phyloP scores from a whole-genome alignment of 352 stramenopile genomes.

The Globisporangium uncinulatum region DNA sequence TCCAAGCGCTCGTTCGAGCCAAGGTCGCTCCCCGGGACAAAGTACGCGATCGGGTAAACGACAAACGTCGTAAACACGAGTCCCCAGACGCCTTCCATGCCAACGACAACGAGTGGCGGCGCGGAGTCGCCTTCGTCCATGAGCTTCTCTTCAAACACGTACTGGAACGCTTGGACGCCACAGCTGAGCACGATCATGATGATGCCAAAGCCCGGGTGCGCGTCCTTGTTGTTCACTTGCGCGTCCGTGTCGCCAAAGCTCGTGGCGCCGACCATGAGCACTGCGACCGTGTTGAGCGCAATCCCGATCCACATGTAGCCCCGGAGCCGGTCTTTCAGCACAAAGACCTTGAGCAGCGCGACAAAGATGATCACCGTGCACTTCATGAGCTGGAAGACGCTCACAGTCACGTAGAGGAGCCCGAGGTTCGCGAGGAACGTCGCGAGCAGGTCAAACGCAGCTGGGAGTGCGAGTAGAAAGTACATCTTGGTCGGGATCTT shows the following conservation, averaged over 20 bases:
- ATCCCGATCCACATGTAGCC: constrained; percentile 97
- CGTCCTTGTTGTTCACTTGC: constrained; percentile 53
- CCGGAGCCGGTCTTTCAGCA: constrained; percentile 86
- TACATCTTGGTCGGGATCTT: constrained; percentile 91
- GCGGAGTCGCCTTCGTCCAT: constrained; percentile 93
- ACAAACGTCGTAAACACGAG: constrained; percentile 90
- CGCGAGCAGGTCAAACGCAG: constrained; percentile 91
- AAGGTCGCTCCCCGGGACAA: constrained; percentile 89
- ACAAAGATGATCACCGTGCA: constrained; percentile 96
- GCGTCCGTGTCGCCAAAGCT: constrained; percentile 84
- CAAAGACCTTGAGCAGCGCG: constrained; percentile 94
- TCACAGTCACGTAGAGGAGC: constrained; percentile 89
- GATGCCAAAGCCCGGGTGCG: constrained; percentile 87
- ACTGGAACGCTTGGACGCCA: constrained; percentile 93
- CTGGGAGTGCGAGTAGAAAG: constrained; percentile 90
- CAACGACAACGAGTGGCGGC: constrained; percentile 90
- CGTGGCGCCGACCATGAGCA: constrained; percentile 92
- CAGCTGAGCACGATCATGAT: constrained; percentile 93
- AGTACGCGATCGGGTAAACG: constrained; percentile 92
- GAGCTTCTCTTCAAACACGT: constrained; percentile 98
- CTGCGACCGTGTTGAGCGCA: constrained; percentile 90
- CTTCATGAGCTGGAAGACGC: constrained; percentile 88
- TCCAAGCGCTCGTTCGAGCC: constrained; percentile 93
- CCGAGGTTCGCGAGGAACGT: constrained; percentile 95
- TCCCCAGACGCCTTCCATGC: constrained; percentile 97